Evolutionary conservation across 176 grass and related monocot genomes (phyloP).

Genomic region (Thinopyrum elongatum): DNA sequence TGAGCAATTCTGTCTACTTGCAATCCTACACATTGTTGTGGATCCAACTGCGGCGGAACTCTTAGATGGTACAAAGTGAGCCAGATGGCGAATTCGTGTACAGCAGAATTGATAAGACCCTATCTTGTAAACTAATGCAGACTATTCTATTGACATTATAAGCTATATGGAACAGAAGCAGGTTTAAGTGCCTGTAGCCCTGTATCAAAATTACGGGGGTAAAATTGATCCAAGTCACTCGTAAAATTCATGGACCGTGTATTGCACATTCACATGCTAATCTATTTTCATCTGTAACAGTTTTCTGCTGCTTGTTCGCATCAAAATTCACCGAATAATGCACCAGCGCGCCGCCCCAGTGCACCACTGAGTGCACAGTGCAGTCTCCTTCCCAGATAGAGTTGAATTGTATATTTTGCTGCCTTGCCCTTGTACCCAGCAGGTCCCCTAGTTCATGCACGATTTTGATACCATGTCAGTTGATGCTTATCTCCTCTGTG

Average conservation of each 20-base stretch:
- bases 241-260: background rate
- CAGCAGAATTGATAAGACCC: background rate
- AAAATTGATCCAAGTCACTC: background rate
- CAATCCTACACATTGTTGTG: background rate
- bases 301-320: background rate
- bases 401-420: slow-evolving; percentile 19
- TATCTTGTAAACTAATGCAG: slow-evolving; percentile 20
- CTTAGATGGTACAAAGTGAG: background rate
- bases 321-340: background rate
- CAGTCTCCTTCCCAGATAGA: background rate
- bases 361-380: background rate
- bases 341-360: background rate
- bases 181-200: background rate
- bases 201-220: background rate
- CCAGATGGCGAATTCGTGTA: background rate
- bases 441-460: background rate
- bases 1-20: background rate
- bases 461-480: background rate
- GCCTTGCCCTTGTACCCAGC: background rate
- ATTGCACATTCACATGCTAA: slow-evolving; percentile 37
- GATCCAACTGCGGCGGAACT: background rate
- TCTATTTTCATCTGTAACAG: slow-evolving; percentile 14
- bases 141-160: slow-evolving; percentile 8
- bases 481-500: background rate
- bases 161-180: slow-evolving; percentile 18